Evolutionary conservation across 2,329 filamentous ascomycete genomes (phyloP).

Genomic region (Massarina eburnea): DNA sequence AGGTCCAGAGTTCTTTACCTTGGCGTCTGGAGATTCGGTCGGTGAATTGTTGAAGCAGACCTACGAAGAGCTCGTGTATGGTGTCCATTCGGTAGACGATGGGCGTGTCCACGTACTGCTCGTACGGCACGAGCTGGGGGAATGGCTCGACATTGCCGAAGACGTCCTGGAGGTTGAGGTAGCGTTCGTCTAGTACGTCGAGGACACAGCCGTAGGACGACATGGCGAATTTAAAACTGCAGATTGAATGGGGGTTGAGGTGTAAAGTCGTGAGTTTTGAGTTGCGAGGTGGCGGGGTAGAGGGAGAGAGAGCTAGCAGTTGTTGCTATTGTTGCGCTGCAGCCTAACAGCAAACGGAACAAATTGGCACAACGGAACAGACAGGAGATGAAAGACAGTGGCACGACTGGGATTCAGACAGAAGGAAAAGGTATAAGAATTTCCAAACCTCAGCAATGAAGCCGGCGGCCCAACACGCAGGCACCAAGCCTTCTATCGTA

Average conservation of each 20-base stretch:
- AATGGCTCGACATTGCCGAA: constrained; percentile 30
- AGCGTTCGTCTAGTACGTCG: constrained; percentile 35
- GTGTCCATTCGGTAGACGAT: constrained; percentile 32
- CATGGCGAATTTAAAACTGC: constrained; percentile 16
- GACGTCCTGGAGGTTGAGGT: constrained; percentile 35
- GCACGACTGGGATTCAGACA: not conserved
- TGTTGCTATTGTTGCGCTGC: not conserved
- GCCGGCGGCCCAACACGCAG: not conserved
- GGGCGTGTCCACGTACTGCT: constrained; percentile 25
- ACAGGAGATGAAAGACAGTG: not conserved
- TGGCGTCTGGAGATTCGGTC: constrained; percentile 12
- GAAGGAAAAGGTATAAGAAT: not conserved
- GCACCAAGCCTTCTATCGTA: not conserved
- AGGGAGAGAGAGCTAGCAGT: not conserved
- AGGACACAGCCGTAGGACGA: constrained; percentile 31
- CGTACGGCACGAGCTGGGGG: constrained; percentile 34
- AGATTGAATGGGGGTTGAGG: not conserved
- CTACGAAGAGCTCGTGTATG: constrained; percentile 27
- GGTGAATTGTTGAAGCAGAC: constrained; percentile 33
- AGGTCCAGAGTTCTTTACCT: constrained; percentile 35
- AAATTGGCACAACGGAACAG: not conserved
- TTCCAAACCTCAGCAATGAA: not conserved
- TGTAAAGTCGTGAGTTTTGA: not conserved
- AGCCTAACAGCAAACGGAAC: not conserved
- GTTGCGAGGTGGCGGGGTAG: not conserved